Evolutionary conservation across 345 rosid species (phyloP).

Genomic region (Euphorbia peplus): DNA sequence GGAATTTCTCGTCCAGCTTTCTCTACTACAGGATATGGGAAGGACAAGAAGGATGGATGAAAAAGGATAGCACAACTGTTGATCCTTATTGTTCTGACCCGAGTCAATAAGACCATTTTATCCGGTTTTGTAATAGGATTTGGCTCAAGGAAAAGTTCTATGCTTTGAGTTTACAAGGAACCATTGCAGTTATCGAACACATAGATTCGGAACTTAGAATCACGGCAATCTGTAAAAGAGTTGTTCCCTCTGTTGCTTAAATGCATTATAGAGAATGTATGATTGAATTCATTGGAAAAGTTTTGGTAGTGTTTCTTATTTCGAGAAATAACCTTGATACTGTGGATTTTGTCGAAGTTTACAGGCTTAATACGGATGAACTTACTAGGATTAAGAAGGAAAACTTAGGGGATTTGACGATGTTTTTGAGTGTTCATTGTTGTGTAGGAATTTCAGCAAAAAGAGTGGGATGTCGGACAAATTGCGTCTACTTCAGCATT

Average conservation of each 20-base stretch:
- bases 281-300: no score
- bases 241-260: constrained; percentile 11
- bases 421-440: constrained; percentile 27
- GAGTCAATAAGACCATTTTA: not conserved
- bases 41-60: constrained; percentile 14
- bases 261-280: no score
- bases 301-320: no score
- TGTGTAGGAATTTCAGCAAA: constrained; percentile 23
- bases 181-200: constrained; percentile 19
- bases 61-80: no score
- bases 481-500: constrained; percentile 14
- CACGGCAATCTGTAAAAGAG: constrained; percentile 21
- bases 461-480: constrained; percentile 18
- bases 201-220: constrained; percentile 6
- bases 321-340: not conserved
- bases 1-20: constrained; percentile 28
- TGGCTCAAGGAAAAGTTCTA: no score
- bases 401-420: constrained; percentile 14
- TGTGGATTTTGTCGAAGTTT: constrained; percentile 30
- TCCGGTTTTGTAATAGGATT: constrained; percentile 31
- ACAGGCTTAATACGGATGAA: constrained; percentile 12
- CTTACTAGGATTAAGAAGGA: constrained; percentile 20
- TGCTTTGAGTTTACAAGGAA: constrained; percentile 34
- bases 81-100: constrained; percentile 10
- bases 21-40: not conserved